Evolutionary conservation across 2,329 filamentous ascomycete species (phyloP).

Genomic region (Botrytis cinerea): DNA sequence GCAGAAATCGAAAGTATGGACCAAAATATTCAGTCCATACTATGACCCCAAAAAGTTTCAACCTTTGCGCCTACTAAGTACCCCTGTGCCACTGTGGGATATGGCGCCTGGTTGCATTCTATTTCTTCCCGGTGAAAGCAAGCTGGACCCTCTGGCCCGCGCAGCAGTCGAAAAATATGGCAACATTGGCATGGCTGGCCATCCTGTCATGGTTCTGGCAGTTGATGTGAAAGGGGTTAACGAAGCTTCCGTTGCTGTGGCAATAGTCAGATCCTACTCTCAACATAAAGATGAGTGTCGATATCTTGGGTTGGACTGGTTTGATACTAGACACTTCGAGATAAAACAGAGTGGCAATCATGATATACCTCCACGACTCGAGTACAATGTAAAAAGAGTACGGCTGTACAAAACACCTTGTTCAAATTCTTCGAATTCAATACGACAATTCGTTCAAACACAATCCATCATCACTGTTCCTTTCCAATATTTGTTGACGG

Average conservation of each 20-base stretch:
- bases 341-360: not conserved
- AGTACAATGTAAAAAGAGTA: not conserved
- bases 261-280: not conserved
- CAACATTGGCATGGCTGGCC: not conserved
- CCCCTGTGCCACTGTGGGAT: slow-evolving; percentile 22
- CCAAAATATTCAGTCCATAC: slow-evolving; percentile 12
- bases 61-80: fast-evolving
- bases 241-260: not conserved
- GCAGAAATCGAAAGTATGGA: slow-evolving; percentile 20
- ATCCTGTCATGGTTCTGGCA: slow-evolving; percentile 11
- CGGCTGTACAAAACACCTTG: slow-evolving; percentile 1
- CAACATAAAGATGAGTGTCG: not conserved
- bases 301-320: slow-evolving; percentile 1
- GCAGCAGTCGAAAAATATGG: not conserved
- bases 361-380: not conserved
- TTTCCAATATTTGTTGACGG: not conserved
- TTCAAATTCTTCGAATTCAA: not conserved
- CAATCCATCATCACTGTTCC: not conserved
- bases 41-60: slow-evolving; percentile 1
- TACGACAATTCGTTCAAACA: not conserved
- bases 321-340: slow-evolving; percentile 1
- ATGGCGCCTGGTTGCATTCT: slow-evolving; percentile 19
- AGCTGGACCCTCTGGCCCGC: not conserved
- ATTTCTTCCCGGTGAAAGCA: not conserved
- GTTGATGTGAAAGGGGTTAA: not conserved